phyloP scores from a whole-genome alignment of 1,284 basidiomycete genomes.

The Pseudozyma flocculosa region DNA sequence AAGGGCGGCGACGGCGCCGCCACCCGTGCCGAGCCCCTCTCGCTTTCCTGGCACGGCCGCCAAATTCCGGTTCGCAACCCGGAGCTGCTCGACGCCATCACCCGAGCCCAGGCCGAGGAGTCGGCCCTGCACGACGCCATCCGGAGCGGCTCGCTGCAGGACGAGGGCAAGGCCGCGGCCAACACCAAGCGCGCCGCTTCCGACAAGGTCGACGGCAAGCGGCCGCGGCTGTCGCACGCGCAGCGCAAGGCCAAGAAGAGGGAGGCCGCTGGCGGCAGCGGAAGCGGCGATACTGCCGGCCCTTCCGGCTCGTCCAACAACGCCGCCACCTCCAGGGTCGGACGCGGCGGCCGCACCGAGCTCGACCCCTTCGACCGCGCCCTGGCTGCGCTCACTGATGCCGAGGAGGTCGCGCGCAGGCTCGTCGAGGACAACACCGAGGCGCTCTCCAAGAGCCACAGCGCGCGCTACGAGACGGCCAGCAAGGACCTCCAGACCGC shows the following conservation, averaged over 20 bases:
- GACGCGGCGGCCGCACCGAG: conserved; percentile 34
- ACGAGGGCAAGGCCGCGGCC: conserved; percentile 6
- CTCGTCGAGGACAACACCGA: conserved; percentile 54
- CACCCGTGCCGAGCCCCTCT: conserved; percentile 61
- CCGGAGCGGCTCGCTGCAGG: conserved; percentile 18
- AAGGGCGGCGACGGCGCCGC: conserved; percentile 45
- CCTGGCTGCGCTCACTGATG: conserved; percentile 51
- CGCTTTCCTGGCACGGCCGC: conserved; percentile 77
- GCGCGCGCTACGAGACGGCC: conserved; percentile 50
- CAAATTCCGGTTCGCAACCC: conserved; percentile 83
- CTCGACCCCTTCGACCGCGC: conserved; percentile 55
- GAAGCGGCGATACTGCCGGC: no score
- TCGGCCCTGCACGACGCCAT: conserved; percentile 56
- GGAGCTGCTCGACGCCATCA: conserved; percentile 83
- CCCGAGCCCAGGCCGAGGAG: conserved; percentile 79
- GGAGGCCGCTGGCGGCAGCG: conserved; percentile 14
- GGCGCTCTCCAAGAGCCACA: conserved; percentile 53
- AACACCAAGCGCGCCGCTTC: neutral
- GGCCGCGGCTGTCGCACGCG: conserved; percentile 46
- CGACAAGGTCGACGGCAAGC: conserved; percentile 10
- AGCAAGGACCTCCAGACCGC: conserved; percentile 51
- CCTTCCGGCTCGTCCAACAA: conserved; percentile 15
- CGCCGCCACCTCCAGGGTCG: conserved; percentile 13
- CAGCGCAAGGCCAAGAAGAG: conserved; percentile 53
- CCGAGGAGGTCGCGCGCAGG: conserved; percentile 46